phyloP scores from a whole-genome alignment of 2,329 filamentous ascomycete genomes.

The Pseudocercospora vitis region DNA sequence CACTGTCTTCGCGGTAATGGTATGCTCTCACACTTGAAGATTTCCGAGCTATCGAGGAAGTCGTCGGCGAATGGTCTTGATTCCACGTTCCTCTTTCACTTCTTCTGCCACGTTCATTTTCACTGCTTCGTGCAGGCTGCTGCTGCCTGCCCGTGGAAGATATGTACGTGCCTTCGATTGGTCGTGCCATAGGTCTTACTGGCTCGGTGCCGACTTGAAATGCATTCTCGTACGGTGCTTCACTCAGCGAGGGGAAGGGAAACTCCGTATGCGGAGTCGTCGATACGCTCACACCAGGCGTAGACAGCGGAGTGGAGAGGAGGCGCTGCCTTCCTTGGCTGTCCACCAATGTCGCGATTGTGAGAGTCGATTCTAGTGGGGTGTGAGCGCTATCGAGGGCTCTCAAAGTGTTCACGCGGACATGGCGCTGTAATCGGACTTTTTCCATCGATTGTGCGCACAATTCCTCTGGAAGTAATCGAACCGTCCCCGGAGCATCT shows the following conservation, averaged over 20 bases:
- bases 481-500: slow-evolving; percentile 32
- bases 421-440: slow-evolving; percentile 24
- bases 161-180: no score
- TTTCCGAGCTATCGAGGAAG: neutral
- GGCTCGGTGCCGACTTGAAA: slow-evolving; percentile 23
- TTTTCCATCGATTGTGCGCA: slow-evolving; percentile 28
- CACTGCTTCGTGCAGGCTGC: no score
- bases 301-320: slow-evolving; percentile 14
- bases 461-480: slow-evolving; percentile 37
- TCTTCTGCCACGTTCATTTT: slow-evolving; percentile 25
- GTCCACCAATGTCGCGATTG: slow-evolving; percentile 20
- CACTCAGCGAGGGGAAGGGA: neutral
- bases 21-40: neutral
- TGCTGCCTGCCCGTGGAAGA: no score
- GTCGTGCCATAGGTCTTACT: slow-evolving; percentile 20
- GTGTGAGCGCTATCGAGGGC: slow-evolving; percentile 12
- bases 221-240: slow-evolving; percentile 15
- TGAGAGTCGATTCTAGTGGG: neutral
- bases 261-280: neutral
- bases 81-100: slow-evolving; percentile 16
- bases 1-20: neutral
- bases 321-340: slow-evolving; percentile 21
- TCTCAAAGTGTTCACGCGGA: slow-evolving; percentile 20
- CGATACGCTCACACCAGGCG: neutral
- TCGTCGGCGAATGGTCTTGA: neutral